Evolutionary conservation across 73 alveolate species (phyloP), one percentile per base, ranked within the genome.

Genomic region (Paramecium biaurelia): DNA sequence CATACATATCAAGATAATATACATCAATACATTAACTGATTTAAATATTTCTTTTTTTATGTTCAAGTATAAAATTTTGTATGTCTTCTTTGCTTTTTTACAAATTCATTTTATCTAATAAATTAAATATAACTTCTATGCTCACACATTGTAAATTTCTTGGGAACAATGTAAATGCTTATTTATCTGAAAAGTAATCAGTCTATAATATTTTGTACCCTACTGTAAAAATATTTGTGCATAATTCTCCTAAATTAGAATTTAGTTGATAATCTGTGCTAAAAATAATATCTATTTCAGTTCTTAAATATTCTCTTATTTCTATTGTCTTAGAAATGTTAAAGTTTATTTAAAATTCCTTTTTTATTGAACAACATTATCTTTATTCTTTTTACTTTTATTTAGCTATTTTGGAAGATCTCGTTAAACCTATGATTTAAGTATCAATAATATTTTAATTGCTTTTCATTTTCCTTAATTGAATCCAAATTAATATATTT

Each of bases 231-330:
- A 79, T 42, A 41, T 79, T 79, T 20, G 74, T 47, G 56, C 90
- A 23, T 14, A 79, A 41, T 24, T 79, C 90, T 43, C 90, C 90
- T 74, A 74, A 74, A 74, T 37, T 34, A 74, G 57, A 37, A 74
- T 74, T 20, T 1, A 37, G 6, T n/a, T 74, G 11, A 28, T 24
- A 28, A 74, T 74, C 87, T 2, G 59, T 37, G 21, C 67, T 37
- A 35, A 74, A 74, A 18, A 37, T 37, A 14, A 74, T 37, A 74
- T 74, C 87, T 12, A 74, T 28, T 41, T 74, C 59, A n/a, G 87
- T 74, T 35, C 87, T 34, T n/a, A 74, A 34, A 38, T 74, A 74
- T 74, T 74, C 57, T 11, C 59, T 74, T 21, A 37, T 9, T 26
- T 20, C 24, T 32, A 63, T 26, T 12, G 84, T 14, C 47, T 32